phyloP scores from a whole-genome alignment of 192 early-diverging fungal genomes.

The Kickxella alabastrina region DNA sequence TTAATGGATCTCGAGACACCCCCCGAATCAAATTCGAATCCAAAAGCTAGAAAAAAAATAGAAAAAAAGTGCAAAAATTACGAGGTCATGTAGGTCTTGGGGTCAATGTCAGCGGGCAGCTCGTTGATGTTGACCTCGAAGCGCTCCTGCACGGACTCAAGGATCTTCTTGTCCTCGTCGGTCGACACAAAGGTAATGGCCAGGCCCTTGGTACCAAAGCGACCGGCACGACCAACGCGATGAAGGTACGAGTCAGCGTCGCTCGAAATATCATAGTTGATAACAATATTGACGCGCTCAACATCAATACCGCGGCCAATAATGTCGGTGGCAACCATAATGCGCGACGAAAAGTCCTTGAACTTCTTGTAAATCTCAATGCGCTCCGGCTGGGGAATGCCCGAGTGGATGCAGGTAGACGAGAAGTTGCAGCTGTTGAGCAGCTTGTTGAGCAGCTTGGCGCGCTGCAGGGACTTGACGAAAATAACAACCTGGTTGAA shows the following conservation, averaged over 20 bases:
- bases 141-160: conserved; percentile 85
- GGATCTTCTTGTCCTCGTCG: conserved; percentile 67
- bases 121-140: conserved; percentile 94
- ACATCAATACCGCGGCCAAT: conserved; percentile 99
- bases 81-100: conserved; percentile 71
- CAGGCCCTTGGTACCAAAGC: conserved; percentile 98
- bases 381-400: conserved; percentile 87
- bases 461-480: conserved; percentile 85
- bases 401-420: conserved; percentile 86
- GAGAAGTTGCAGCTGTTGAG: conserved; percentile 90
- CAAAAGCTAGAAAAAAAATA: conserved; percentile 1
- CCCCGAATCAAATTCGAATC: too few species aligned
- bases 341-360: conserved; percentile 91
- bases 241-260: conserved; percentile 89
- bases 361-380: conserved; percentile 90
- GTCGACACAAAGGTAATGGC: conserved; percentile 91
- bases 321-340: conserved; percentile 96
- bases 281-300: conserved; percentile 97
- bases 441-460: conserved; percentile 82
- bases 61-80: conserved; percentile 4
- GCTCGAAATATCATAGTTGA: conserved; percentile 98
- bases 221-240: conserved; percentile 96
- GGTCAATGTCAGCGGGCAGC: conserved; percentile 83
- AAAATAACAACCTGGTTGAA: conserved; percentile 99
- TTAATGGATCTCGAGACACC: too few species aligned